Base-by-base conservation (phyloP, 371 early-diverging fungal genomes). In the Mucor indicus region DNA sequence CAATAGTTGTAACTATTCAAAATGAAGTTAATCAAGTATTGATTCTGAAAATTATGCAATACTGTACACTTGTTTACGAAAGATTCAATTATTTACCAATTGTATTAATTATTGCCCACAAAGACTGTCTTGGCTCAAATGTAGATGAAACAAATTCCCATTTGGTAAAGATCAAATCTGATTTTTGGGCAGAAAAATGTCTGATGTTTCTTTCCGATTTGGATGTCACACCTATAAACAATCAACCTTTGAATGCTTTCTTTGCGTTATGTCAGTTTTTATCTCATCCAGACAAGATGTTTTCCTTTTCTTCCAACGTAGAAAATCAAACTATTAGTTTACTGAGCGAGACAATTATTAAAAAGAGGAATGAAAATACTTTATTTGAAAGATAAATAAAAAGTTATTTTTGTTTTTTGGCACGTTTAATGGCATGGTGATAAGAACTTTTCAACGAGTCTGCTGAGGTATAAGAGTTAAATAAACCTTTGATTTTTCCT, bases 131-230 rank as follows among this genome's bases (percentile, higher is more conserved):
- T 48, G 55, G 48, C 44, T 48, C 55, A 48, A 55, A 48, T 3
- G 44, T 25, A 48, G 27, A 43, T 38, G 53, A 55, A 55, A 25
- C 7, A 55, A 43, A 55, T 48, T 38, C 44, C 17, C 48, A 55
- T 44, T 48, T 55, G 38, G 38, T 55, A 44, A 44, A 55, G 44
- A 12, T 48, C 44, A 48, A 55, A 44, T 55, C 48, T 48, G 44
- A 38, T 48, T 48, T 55, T 48, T 48, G 55, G 55, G 55, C 44
- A 44, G 48, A 53, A 46, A 53, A 53, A 53, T 53, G 53, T 53
- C 35, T 40, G 41, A 55, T 55, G 48, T 38, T 55, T 48, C 49
- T 48, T 55, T 38, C 44, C 38, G 38, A 38, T 55, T 55, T 37
- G 48, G 24, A 55, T 38, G 21, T 55, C 44, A 44, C 44, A 38